phyloP scores from a whole-genome alignment of 371 early-diverging fungal species.

The Furculomyces boomerangus region DNA sequence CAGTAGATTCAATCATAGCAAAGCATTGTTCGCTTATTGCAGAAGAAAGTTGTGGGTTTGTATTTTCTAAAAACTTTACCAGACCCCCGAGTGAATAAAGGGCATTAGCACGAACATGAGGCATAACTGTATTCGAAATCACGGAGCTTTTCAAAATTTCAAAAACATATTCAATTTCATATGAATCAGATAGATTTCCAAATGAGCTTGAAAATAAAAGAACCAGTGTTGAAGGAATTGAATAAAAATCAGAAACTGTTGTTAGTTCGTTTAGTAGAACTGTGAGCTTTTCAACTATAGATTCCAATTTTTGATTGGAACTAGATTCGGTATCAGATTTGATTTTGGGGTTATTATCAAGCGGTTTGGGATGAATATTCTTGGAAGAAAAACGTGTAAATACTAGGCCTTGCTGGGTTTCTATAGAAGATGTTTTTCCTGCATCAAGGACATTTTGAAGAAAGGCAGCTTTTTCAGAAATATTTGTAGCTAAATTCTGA shows the following conservation, averaged over 20 bases:
- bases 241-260: neutral
- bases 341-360: too few species aligned
- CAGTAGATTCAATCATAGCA: neutral
- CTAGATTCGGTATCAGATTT: neutral
- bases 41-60: neutral
- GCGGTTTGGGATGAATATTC: too few species aligned
- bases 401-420: too few species aligned
- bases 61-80: neutral
- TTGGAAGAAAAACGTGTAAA: too few species aligned
- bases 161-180: neutral
- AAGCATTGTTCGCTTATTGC: conserved; percentile 1
- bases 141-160: neutral
- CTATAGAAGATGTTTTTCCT: too few species aligned
- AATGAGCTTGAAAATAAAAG: neutral
- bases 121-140: neutral
- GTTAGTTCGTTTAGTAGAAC: conserved; percentile 2
- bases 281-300: conserved; percentile 4
- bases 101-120: neutral
- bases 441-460: too few species aligned
- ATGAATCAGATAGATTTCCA: neutral
- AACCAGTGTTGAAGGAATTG: neutral
- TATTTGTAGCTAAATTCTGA: too few species aligned
- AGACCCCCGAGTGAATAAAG: neutral
- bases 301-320: too few species aligned
- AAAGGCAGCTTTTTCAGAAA: too few species aligned